These are phyloP conservation scores for Solanum hybrid DNA, from an alignment of 305 asterid species.

Conservation along the genomic window DNA sequence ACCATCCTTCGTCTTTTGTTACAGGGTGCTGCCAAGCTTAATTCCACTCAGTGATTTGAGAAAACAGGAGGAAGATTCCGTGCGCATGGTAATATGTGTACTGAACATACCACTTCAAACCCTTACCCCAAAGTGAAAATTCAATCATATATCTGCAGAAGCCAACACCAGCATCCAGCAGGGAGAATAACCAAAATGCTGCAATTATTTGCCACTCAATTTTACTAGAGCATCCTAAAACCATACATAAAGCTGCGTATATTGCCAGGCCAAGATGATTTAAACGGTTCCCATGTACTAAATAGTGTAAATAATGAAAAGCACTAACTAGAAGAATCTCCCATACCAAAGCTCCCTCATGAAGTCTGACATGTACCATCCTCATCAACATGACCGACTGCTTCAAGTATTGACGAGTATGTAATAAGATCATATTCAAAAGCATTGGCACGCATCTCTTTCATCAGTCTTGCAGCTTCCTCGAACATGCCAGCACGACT, in stretches of 20 bases:
- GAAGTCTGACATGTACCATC: slow-evolving; percentile 5
- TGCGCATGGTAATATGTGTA: not conserved
- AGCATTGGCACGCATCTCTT: slow-evolving; percentile 68
- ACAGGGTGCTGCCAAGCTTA: not conserved
- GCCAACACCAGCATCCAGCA: not conserved
- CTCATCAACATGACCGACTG: slow-evolving; percentile 74
- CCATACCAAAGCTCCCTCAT: not conserved
- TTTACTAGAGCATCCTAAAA: not conserved
- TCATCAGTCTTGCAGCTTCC: slow-evolving; percentile 90
- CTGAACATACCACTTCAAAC: not conserved
- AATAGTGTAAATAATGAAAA: not conserved
- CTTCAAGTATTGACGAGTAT: slow-evolving; percentile 86
- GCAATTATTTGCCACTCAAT: not conserved
- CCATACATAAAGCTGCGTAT: not conserved
- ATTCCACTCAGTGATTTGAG: not conserved
- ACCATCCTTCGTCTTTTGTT: not conserved
- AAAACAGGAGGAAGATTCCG: not conserved
- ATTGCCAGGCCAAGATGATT: not conserved
- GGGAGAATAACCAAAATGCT: not conserved
- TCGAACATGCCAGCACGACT: slow-evolving; percentile 95
- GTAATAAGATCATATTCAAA: slow-evolving; percentile 75
- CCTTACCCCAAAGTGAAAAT: not conserved
- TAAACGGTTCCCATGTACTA: not conserved
- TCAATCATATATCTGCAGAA: not conserved
- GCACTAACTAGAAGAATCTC: not conserved